Base-by-base conservation (phyloP, 2,329 filamentous ascomycete genomes). In the Cladophialophora carrionii region DNA sequence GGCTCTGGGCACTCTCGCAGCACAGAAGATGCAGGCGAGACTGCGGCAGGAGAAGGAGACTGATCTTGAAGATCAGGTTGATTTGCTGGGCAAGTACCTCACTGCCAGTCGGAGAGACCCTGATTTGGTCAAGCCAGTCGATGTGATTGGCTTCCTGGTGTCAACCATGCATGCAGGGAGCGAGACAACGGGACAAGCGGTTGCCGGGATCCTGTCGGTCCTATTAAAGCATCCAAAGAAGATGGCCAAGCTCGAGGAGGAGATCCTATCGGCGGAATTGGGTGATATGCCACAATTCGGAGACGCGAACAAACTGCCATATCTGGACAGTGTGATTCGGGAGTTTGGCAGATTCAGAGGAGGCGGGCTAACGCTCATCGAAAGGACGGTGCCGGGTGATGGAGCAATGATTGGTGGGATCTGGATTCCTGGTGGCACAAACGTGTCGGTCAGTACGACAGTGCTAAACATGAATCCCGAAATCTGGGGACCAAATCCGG, bases 51-150 rank as follows among this genome's bases (percentile, higher is more conserved):
- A 59, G 14, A 52, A 59, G 31, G 20, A 52, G 20, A 59, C 41
- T 6, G 29, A 52, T 20, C 24, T 54, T 17, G 62, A 62, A 22
- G 53, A 58, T 20, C 48, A 67, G 9, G n/a, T 98, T 71, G 85
- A 87, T 64, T 86, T 92, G 56, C 82, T 96, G 0, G 90, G 92
- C 58, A 87, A 88, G 2, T 80, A 98, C 48, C 85, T 95, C 49
- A 87, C 90, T 68, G 95, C 94, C 1, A 89, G 98, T 3, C 53
- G 63, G 37, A 64, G 61, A 17, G 68, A 69, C n/a, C 62, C 65
- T 9, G 24, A 56, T 12, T 46, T 60, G 10, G 59, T 67, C 58
- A 59, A 55, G 4, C 26, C 58, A 2, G 31, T 17, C 32, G 60
- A 59, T 26, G 53, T 67, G 4, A 58, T 64, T 22, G 65, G 65